Base-by-base conservation (phyloP, 1,284 basidiomycete species). In the Marasmius tenuissimus region DNA sequence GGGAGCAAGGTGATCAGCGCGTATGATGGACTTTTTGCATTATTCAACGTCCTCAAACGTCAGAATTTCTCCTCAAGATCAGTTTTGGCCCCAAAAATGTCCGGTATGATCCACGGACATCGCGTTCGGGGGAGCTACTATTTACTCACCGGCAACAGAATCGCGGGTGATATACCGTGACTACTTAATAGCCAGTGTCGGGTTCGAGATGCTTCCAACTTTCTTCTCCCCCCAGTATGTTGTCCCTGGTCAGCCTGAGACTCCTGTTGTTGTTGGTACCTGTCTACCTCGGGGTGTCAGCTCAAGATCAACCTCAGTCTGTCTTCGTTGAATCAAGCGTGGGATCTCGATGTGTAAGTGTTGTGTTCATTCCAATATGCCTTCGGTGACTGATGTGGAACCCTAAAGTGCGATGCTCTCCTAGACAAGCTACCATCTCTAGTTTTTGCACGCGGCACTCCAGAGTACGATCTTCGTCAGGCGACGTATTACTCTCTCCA, bases 391-490 rank as follows among this genome's bases (percentile, higher is more conserved):
- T 42, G n/a, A 42, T n/a, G 9, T 27, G 5, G 27, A 50, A 9
- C 8, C 38, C 37, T 37, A 6, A 33, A 62, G 61, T 62, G 61
- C 27, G 37, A 40, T 22, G 34, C 50, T 42, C 49, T 62, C 14
- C 38, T 3, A 10, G 51, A 37, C 9, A 22, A n/a, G 16, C 38
- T 62, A 8, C 61, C 58, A 16, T 14, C 22, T 5, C 2, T 42
- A 18, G 61, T 63, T n/a, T 51, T 51, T 35, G 34, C 35, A 16
- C 52, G 14, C 14, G 52, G 58, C 8, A 22, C 58, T n/a, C 22
- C 54, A 8, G 58, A 52, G 18, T 63, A 57, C 40, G n/a, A 57
- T 8, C 20, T 12, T 22, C 59, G 51, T 16, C 55, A 58, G n/a
- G 10, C 22, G 4, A 16, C 47, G 8, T 63, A 63, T 39, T 63